A percentile compares a stretch with the other conserved stretches of the same genome.
These are phyloP conservation scores for Scheffersomyces quercinus DNA, from an alignment of 1,139 yeast species.

Conservation along the genomic window DNA sequence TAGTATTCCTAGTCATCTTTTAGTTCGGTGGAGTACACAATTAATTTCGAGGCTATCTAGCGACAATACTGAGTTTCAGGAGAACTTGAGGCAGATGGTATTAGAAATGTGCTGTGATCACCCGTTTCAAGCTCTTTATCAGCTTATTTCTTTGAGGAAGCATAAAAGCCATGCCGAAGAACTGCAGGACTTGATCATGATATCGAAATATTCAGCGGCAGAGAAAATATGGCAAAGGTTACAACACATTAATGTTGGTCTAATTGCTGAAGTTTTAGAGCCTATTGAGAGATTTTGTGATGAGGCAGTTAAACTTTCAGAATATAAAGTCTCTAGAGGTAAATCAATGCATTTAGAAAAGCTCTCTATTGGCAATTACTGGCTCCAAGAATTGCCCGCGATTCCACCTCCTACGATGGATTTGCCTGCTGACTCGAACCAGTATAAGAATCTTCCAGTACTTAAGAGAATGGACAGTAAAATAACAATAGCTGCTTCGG, in stretches of 20 bases:
- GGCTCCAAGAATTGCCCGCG: slow-evolving; percentile 53
- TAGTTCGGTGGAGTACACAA: slow-evolving; percentile 83
- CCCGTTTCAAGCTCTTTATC: slow-evolving; percentile 78
- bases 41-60: slow-evolving; percentile 67
- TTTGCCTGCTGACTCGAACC: slow-evolving; percentile 41
- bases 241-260: slow-evolving; percentile 13
- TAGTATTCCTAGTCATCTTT: slow-evolving; percentile 55
- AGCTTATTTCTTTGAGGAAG: slow-evolving; percentile 56
- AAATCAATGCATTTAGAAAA: slow-evolving; percentile 36
- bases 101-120: slow-evolving; percentile 55
- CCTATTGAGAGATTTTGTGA: slow-evolving; percentile 54
- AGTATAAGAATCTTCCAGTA: slow-evolving; percentile 51
- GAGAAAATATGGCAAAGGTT: slow-evolving; percentile 43
- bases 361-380: slow-evolving; percentile 48
- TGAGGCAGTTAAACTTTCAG: slow-evolving; percentile 54
- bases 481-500: slow-evolving; percentile 69
- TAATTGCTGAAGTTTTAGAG: slow-evolving; percentile 23
- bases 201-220: slow-evolving; percentile 54
- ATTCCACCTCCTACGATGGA: slow-evolving; percentile 73
- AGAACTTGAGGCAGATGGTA: slow-evolving; percentile 50
- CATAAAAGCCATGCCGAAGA: slow-evolving; percentile 38
- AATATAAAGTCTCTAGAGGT: slow-evolving; percentile 38
- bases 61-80: slow-evolving; percentile 56
- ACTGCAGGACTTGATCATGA: slow-evolving; percentile 33
- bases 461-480: slow-evolving; percentile 46